Percentiles rank a stretch among this genome's conserved stretches.
These are phyloP conservation scores for Aspergillus bertholletiae DNA, from an alignment of 495 filamentous ascomycete species.

Conservation along the genomic window DNA sequence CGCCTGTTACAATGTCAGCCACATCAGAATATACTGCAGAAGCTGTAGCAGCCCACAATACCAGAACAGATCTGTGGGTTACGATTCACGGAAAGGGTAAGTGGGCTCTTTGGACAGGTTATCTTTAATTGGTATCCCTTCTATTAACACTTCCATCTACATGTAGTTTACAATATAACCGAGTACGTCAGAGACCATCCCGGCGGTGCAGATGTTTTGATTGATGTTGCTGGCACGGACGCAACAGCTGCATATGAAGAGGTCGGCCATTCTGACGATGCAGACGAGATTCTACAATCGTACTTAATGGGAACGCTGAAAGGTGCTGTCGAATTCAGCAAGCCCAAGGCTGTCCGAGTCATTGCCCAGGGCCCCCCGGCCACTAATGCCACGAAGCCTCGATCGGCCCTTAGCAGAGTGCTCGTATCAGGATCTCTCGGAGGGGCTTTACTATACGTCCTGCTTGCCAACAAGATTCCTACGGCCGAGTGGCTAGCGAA, in stretches of 20 bases:
- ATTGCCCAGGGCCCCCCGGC: no score
- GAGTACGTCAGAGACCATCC: slow-evolving; percentile 52
- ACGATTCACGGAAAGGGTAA: slow-evolving; percentile 52
- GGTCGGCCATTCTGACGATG: slow-evolving; percentile 40
- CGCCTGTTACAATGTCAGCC: no score
- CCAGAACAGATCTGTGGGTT: slow-evolving; percentile 49
- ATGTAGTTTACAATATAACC: slow-evolving; percentile 49
- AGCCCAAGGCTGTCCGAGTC: no score
- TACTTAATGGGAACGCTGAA: slow-evolving; percentile 30
- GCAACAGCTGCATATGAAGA: slow-evolving; percentile 50
- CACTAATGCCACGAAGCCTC: no score
- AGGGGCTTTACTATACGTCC: no score
- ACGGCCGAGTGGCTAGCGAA: no score
- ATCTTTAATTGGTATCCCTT: no score
- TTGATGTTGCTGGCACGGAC: slow-evolving; percentile 49
- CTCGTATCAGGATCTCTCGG: no score
- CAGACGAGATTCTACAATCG: neutral
- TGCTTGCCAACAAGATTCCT: no score
- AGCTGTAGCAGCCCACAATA: slow-evolving; percentile 44
- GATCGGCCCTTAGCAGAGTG: no score
- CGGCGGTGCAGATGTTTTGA: slow-evolving; percentile 45
- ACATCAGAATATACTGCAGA: slow-evolving; percentile 35
- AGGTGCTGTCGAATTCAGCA: no score
- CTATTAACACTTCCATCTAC: neutral
- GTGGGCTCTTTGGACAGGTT: no score